phyloP scores from a whole-genome alignment of 257 asterid species.

The Plantago ovata region DNA sequence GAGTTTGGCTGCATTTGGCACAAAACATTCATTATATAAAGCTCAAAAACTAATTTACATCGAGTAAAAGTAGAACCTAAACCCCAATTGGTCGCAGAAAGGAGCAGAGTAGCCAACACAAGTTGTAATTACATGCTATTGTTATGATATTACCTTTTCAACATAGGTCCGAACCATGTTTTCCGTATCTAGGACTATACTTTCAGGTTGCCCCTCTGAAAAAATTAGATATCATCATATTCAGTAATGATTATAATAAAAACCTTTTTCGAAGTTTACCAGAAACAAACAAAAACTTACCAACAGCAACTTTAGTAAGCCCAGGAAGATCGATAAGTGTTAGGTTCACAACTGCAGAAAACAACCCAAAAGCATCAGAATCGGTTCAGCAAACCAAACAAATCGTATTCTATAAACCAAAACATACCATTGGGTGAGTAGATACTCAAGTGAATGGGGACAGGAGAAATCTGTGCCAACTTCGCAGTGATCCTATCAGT shows the following conservation, averaged over 20 bases:
- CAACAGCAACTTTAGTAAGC: conserved; percentile 87
- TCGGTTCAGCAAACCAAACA: conserved; percentile 9
- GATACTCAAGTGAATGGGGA: conserved; percentile 93
- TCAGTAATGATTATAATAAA: conserved; percentile 11
- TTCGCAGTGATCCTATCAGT: conserved; percentile 87
- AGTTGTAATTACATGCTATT: too few relatives aligned
- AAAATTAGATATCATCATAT: conserved; percentile 19
- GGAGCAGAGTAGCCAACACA: too few relatives aligned
- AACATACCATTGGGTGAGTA: conserved; percentile 77
- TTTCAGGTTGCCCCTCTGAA: conserved; percentile 93
- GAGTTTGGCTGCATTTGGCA: conserved; percentile 68
- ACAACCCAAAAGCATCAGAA: conserved; percentile 14
- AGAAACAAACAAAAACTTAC: conserved; percentile 40
- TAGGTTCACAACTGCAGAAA: conserved; percentile 77
- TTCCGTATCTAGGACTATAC: conserved; percentile 80
- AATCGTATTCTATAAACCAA: neutral
- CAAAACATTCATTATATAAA: conserved; percentile 5
- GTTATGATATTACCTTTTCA: conserved; percentile 91
- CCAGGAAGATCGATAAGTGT: conserved; percentile 95
- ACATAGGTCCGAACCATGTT: conserved; percentile 81
- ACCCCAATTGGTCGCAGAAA: too few relatives aligned
- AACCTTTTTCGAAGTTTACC: neutral
- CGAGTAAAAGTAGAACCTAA: neutral
- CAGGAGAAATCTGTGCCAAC: conserved; percentile 76
- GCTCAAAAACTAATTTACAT: neutral